A percentile compares a stretch with the other conserved stretches of the same genome.
phyloP scores from a whole-genome alignment of 768 basidiomycete genomes.

The Boletellus emodensis region DNA sequence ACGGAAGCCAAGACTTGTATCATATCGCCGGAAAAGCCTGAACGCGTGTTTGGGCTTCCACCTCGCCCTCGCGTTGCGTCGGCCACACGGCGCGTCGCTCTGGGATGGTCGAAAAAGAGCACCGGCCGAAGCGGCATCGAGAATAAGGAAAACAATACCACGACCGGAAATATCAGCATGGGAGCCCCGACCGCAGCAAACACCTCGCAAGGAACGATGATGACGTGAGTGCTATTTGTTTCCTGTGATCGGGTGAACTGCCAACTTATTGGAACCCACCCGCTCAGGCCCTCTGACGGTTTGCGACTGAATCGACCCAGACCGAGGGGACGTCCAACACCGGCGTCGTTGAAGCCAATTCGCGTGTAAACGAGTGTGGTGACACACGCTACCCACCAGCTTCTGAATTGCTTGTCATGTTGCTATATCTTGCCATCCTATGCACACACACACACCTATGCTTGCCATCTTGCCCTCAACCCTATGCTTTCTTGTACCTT shows the following conservation, averaged over 20 bases:
- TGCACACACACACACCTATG: constrained; percentile 34
- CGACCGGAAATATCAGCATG: constrained; percentile 5
- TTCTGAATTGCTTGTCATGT: background rate
- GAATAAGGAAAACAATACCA: constrained; percentile 49
- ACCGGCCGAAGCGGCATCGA: constrained; percentile 48
- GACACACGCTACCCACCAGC: background rate
- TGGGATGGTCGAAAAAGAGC: constrained; percentile 65
- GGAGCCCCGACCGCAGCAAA: constrained; percentile 11
- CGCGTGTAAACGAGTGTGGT: constrained; percentile 15
- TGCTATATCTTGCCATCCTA: constrained; percentile 6
- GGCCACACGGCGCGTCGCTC: constrained; percentile 49
- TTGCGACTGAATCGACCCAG: constrained; percentile 45
- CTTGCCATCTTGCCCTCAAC: constrained; percentile 11
- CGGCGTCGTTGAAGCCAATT: constrained; percentile 26
- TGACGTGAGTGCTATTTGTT: constrained; percentile 46
- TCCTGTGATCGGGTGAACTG: background rate
- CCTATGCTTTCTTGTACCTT: constrained; percentile 23
- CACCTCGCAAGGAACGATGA: constrained; percentile 36
- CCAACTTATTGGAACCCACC: background rate
- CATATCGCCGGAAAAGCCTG: constrained; percentile 28
- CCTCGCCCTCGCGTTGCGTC: constrained; percentile 52
- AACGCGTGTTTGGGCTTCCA: constrained; percentile 21
- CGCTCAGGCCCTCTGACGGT: constrained; percentile 37
- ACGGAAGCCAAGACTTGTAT: constrained; percentile 34
- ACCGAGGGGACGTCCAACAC: constrained; percentile 41